Evolutionary conservation across 768 basidiomycete genomes (phyloP).

Genomic region (Suillus subaureus): DNA sequence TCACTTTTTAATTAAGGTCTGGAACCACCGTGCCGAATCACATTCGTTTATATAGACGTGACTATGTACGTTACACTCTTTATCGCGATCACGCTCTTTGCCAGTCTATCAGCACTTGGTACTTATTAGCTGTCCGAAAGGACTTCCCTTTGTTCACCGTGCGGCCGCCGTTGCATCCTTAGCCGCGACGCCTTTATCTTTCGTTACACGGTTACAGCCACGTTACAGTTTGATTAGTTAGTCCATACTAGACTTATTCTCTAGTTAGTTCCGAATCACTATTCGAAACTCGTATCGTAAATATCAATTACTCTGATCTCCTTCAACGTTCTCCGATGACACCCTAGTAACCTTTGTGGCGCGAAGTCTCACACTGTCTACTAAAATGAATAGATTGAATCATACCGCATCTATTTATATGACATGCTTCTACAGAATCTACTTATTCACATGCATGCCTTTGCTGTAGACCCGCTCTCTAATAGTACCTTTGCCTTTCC

Average conservation of each 20-base stretch:
- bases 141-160: neutral
- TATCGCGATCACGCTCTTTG: neutral
- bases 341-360: neutral
- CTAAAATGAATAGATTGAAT: neutral
- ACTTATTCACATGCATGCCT: slow-evolving; percentile 18
- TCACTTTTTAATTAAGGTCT: slow-evolving; percentile 21
- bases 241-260: neutral
- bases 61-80: neutral
- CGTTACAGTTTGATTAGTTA: neutral
- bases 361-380: neutral
- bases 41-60: neutral
- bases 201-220: neutral
- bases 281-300: neutral
- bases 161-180: neutral
- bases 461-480: neutral
- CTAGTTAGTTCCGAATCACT: neutral
- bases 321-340: neutral
- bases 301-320: neutral
- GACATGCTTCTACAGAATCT: slow-evolving; percentile 37
- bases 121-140: neutral
- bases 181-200: neutral
- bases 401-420: slow-evolving; percentile 1
- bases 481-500: slow-evolving; percentile 41
- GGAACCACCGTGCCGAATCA: neutral
- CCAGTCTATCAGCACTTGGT: neutral